These are phyloP conservation scores for Oleoguttula mirabilis DNA, from an alignment of 495 filamentous ascomycete species.

Conservation along the genomic window DNA sequence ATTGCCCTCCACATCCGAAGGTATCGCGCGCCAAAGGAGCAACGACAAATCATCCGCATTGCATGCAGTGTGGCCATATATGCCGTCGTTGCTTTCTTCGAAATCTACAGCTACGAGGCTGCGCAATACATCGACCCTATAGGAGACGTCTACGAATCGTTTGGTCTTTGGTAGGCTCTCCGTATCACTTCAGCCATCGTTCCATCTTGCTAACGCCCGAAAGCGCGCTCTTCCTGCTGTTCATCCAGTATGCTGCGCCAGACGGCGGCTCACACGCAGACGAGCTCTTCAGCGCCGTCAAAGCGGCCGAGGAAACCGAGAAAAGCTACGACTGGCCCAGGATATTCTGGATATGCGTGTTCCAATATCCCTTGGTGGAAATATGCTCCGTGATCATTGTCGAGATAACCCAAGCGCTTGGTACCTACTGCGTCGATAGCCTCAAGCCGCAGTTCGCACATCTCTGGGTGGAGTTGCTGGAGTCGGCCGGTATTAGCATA, in stretches of 20 bases:
- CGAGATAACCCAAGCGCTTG: slow-evolving; percentile 2
- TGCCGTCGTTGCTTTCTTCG: slow-evolving; percentile 8
- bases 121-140: slow-evolving; percentile 13
- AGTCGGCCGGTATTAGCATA: slow-evolving; percentile 3
- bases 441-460: slow-evolving; percentile 3
- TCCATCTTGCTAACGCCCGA: too few species aligned
- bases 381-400: background rate
- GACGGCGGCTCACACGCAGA: slow-evolving; percentile 6
- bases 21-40: slow-evolving; percentile 14
- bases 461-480: slow-evolving; percentile 8
- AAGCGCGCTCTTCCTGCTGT: slow-evolving; percentile 12
- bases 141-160: slow-evolving; percentile 12
- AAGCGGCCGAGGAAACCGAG: background rate
- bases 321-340: slow-evolving; percentile 8
- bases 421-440: slow-evolving; percentile 4
- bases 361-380: slow-evolving; percentile 10
- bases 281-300: slow-evolving; percentile 6
- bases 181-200: too few species aligned
- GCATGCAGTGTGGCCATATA: slow-evolving; percentile 9
- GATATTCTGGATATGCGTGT: slow-evolving; percentile 11
- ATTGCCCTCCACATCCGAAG: slow-evolving; percentile 10
- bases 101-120: slow-evolving; percentile 2
- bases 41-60: slow-evolving; percentile 16
- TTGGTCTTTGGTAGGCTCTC: slow-evolving; percentile 14
- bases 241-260: slow-evolving; percentile 11